Evolutionary conservation across 768 basidiomycete species (phyloP).

Genomic region (Pleurotus tuber-regium): DNA sequence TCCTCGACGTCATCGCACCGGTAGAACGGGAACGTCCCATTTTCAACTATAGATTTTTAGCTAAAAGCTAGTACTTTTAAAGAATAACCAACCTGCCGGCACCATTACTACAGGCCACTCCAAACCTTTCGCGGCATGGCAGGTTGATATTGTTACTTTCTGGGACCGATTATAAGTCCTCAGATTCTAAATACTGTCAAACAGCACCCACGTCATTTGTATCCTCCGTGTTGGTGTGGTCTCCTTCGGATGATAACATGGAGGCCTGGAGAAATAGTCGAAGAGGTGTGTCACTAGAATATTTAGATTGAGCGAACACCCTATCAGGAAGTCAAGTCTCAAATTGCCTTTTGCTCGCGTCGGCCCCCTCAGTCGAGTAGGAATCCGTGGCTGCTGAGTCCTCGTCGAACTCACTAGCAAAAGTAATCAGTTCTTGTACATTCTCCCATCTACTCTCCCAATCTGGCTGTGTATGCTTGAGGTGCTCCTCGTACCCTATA

Average conservation of each 20-base stretch:
- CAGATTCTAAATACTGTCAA: no score
- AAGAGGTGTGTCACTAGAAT: conserved; percentile 53
- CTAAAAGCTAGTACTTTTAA: background rate
- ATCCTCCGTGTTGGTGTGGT: conserved; percentile 53
- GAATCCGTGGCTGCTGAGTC: conserved; percentile 12
- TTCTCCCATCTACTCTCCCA: conserved; percentile 83
- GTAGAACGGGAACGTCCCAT: conserved; percentile 74
- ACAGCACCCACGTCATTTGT: conserved; percentile 41
- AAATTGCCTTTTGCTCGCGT: background rate
- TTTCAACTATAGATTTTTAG: conserved; percentile 49
- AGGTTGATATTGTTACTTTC: conserved; percentile 85
- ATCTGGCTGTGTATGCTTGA: conserved; percentile 71
- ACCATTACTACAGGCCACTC: conserved; percentile 92
- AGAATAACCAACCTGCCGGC: conserved; percentile 50
- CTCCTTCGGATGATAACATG: conserved; percentile 79
- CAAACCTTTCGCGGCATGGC: conserved; percentile 87
- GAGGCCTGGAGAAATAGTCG: conserved; percentile 75
- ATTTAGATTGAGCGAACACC: no score
- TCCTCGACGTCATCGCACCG: conserved; percentile 76
- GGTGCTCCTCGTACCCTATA: conserved; percentile 63
- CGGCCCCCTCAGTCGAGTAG: background rate
- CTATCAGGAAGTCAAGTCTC: no score
- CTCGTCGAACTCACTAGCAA: conserved; percentile 57
- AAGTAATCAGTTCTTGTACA: conserved; percentile 79
- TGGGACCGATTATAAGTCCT: no score